Base-by-base conservation (phyloP, 2,329 filamentous ascomycete species). In the Plectosphaerella sp. region DNA sequence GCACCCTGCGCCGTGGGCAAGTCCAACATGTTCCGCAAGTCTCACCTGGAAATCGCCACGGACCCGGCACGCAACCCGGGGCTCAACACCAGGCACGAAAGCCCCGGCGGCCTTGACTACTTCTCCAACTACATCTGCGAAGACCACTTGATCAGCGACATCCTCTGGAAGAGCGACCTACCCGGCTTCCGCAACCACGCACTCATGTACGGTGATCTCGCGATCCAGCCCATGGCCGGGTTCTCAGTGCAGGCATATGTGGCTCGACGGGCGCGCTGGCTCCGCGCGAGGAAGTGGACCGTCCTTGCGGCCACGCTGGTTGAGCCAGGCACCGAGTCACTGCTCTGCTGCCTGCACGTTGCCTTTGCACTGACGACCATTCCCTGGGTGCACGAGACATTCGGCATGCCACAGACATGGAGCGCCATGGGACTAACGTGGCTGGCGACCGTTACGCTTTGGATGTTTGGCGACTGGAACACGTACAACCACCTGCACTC, bases 101-200 rank as follows among this genome's bases (percentile, higher is more conserved):
- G 78, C 59, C 66, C 84, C 72, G 66, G 65, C 0, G 95, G 94
- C 0, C 86, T 99, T 58, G 91, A 97, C 69, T 92, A 86, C 71
- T 99, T 99, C 71, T 96, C 91, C 3, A 81, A 90, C 58, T 96
- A 96, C 65, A 97, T 99, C 64, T 99, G 94, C 73, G 95, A 99
- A 67, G 94, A 99, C 65, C 94, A 99, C 63, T 75, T 97, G 22
- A 96, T 99, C 51, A 93, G 93, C 12, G 94, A 99, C 59, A 73
- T 94, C 1, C 78, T 99, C 5, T 99, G 92, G 91, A 84, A 85
- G 51, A 79, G 82, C n/a, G 64, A 72, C 2, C 70, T 88, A 5
- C 78, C 81, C 0, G 79, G 81, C 2, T 87, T 82, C 71, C 79
- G 80, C 41, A 95, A 95, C 62, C 94, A 99, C 66, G 88, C 84